Evolutionary conservation across 805 yeast species (phyloP), one percentile per base, ranked within the genome.

Genomic region (Vanderwaltozyma yarrowii): DNA sequence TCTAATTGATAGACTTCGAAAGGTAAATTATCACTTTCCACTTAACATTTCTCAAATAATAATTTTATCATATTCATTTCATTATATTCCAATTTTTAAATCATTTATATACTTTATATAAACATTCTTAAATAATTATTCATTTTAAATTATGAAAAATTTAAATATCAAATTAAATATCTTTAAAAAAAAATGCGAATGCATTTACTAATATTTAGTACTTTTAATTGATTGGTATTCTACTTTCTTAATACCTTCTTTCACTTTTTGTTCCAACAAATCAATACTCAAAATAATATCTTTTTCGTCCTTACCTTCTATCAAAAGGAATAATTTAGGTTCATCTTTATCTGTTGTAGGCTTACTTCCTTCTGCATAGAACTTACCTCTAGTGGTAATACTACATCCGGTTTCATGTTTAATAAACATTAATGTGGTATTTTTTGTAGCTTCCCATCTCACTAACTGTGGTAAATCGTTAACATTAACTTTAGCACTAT

Each of bases 391-490:
- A 38, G 77, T 75, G 1, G 96, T 87, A 32, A 88, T 74, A 5
- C 94, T 76, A 3, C 86, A 75, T 1, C 78, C 72, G 0, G 92
- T 78, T 34, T 75, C 64, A 36, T 86, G 94, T 32, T 75, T 76
- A 33, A 87, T 70, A 49, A 73, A 73, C 1, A 73, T 57, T 29
- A 80, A 62, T 32, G 75, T 78, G 1, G 79, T 78, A 26, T 80
- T 71, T 48, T 77, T 79, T 3, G 87, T 75, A 2, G 81, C 83
- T 39, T 66, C 67, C 94, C 94, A 81, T 50, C 95, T 65, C 0
- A 82, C 83, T 19, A 70, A 66, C 51, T 81, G 86, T 0, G 97
- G 95, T 25, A 83, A 66, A 56, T 92, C 96, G 48, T 89, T 89
- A 46, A 89, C 77, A 35, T 75, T 73, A 33, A 89, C 68, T 26